Percentiles rank a stretch among this genome's conserved stretches.
Conservation (phyloP, 345 rosid genomes). For the Gossypium anomalum region DNA sequence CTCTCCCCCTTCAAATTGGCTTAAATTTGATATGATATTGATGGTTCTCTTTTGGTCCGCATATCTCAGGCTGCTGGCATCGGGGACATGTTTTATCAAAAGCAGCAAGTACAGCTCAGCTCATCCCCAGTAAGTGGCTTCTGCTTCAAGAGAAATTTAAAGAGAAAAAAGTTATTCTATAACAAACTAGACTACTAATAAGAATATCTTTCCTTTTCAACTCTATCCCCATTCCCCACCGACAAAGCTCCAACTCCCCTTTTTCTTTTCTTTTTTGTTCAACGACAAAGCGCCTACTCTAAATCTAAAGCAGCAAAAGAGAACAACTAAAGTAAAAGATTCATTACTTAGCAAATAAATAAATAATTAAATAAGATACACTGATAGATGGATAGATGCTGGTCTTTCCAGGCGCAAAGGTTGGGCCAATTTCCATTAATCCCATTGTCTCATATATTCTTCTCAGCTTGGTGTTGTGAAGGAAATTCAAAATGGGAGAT, state of each 20-base stretch:
- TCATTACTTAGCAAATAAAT: neutral
- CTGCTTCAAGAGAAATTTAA: neutral
- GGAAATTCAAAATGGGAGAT: conserved; percentile 5
- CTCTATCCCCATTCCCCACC: neutral
- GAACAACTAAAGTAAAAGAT: neutral
- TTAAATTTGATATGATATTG: no score
- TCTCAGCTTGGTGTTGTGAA: neutral
- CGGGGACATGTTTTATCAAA: neutral
- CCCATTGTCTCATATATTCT: neutral
- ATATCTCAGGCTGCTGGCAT: neutral
- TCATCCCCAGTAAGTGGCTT: neutral
- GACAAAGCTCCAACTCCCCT: conserved; percentile 6
- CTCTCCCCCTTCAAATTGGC: no score
- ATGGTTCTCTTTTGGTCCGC: no score
- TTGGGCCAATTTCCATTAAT: neutral
- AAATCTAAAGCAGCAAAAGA: conserved; percentile 15
- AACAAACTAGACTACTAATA: neutral
- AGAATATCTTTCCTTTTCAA: neutral
- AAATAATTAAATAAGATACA: neutral
- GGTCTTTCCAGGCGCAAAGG: neutral
- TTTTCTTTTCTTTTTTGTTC: no score
- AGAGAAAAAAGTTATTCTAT: neutral
- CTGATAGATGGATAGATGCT: neutral
- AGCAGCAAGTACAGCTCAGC: neutral
- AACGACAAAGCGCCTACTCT: conserved; percentile 12